These are phyloP conservation scores for Scleromitrula shiraiana DNA, from an alignment of 2,329 filamentous ascomycete species.

Conservation along the genomic window DNA sequence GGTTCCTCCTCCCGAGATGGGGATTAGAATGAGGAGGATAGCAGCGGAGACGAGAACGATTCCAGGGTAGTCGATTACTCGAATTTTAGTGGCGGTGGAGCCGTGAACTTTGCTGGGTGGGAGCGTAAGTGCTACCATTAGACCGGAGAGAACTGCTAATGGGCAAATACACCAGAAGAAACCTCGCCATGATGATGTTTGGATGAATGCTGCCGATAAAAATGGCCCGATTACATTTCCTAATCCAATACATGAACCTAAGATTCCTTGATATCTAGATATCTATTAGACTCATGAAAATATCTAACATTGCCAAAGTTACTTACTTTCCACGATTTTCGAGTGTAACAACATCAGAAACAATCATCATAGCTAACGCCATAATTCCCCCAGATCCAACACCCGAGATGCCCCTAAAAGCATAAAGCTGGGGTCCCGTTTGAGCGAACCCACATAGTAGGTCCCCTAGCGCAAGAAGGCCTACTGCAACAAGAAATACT, in stretches of 20 bases:
- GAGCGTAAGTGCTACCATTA: conserved; percentile 39
- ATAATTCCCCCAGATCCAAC: conserved; percentile 55
- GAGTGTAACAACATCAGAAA: conserved; percentile 51
- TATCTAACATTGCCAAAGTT: background rate
- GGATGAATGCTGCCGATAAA: conserved; percentile 34
- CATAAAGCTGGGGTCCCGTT: conserved; percentile 50
- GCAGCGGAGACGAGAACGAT: conserved; percentile 45
- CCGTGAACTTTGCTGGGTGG: conserved; percentile 44
- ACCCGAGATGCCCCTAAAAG: conserved; percentile 52
- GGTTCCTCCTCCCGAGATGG: conserved; percentile 51
- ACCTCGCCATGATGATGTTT: conserved; percentile 34
- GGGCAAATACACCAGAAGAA: conserved; percentile 46
- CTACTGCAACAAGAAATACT: conserved; percentile 45
- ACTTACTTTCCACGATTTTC: conserved; percentile 49
- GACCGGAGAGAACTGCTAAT: conserved; percentile 38
- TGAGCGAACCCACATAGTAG: conserved; percentile 50
- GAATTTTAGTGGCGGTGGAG: conserved; percentile 39
- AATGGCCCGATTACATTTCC: conserved; percentile 39
- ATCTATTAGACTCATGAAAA: background rate
- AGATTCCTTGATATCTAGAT: conserved; percentile 35
- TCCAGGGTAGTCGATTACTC: conserved; percentile 52
- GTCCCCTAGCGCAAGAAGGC: conserved; percentile 46
- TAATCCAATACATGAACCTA: conserved; percentile 34
- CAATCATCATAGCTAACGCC: conserved; percentile 52
- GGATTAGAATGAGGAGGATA: conserved; percentile 53